Evolutionary conservation across 2,329 filamentous ascomycete species (phyloP).

Genomic region (Setomelanomma holmii): DNA sequence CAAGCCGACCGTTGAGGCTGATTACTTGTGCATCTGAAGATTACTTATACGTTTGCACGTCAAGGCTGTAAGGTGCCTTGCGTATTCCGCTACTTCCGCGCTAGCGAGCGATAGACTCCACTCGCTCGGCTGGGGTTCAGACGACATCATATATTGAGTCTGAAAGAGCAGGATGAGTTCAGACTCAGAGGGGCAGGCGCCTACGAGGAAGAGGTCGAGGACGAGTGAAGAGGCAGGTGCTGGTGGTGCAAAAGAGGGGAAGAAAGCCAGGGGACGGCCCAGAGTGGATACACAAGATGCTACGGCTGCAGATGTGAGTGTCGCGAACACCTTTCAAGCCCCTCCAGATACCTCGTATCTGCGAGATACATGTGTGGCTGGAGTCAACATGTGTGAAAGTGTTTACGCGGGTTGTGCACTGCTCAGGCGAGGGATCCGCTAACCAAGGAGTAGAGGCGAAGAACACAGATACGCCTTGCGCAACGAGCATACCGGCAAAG

Average conservation of each 20-base stretch:
- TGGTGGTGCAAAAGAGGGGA: constrained; percentile 38
- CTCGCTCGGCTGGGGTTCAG: neutral
- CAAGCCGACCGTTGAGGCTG: too few relatives aligned
- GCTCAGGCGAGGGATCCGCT: constrained; percentile 5
- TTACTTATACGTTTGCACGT: neutral
- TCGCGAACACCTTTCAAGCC: neutral
- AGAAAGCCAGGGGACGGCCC: constrained; percentile 74
- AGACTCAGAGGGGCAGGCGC: constrained; percentile 39
- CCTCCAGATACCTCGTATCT: neutral
- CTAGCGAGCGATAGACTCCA: neutral
- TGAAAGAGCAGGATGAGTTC: constrained; percentile 34
- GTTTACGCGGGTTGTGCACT: neutral
- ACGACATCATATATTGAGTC: neutral
- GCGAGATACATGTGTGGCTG: too few relatives aligned
- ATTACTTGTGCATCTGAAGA: too few relatives aligned
- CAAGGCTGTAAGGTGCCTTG: too few relatives aligned
- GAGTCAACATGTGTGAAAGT: too few relatives aligned
- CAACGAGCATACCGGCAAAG: constrained; percentile 85
- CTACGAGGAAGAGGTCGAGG: constrained; percentile 42
- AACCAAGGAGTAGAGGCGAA: constrained; percentile 66
- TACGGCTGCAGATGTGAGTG: constrained; percentile 76
- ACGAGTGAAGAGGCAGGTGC: constrained; percentile 34
- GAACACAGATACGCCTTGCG: constrained; percentile 86
- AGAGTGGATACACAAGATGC: constrained; percentile 78
- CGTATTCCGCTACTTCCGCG: neutral